Evolutionary conservation across 805 yeast genomes (phyloP).

Genomic region (Pachysolen tannophilus): DNA sequence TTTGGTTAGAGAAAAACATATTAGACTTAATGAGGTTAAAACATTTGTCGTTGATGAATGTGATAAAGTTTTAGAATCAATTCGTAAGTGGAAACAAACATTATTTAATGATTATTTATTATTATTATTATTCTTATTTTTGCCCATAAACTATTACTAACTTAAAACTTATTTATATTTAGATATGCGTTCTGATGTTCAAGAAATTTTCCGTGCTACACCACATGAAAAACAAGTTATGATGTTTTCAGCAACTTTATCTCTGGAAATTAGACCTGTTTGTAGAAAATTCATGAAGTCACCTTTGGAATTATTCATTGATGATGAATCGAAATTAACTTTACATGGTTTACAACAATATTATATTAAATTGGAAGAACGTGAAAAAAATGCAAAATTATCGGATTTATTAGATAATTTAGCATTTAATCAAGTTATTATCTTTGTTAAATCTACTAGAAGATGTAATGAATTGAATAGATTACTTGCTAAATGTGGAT

Average conservation of each 20-base stretch:
- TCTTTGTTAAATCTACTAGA: slow-evolving; percentile 83
- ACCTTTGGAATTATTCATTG: slow-evolving; percentile 95
- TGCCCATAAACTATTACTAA: neutral
- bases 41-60: slow-evolving; percentile 96
- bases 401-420: slow-evolving; percentile 88
- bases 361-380: slow-evolving; percentile 82
- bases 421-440: slow-evolving; percentile 97
- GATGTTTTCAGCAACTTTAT: slow-evolving; percentile 97
- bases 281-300: slow-evolving; percentile 98
- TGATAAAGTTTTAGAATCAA: slow-evolving; percentile 86
- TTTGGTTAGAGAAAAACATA: slow-evolving; percentile 81
- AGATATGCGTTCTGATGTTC: slow-evolving; percentile 98
- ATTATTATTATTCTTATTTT: too few relatives aligned
- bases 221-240: slow-evolving; percentile 98
- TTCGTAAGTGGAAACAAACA: slow-evolving; percentile 17
- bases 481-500: slow-evolving; percentile 82
- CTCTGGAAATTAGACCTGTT: slow-evolving; percentile 90
- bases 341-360: slow-evolving; percentile 97
- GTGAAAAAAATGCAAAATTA: slow-evolving; percentile 87
- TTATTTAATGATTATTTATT: neutral
- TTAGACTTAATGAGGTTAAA: slow-evolving; percentile 83
- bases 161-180: slow-evolving; percentile 34
- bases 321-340: slow-evolving; percentile 95
- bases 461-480: slow-evolving; percentile 91
- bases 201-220: slow-evolving; percentile 94